These are phyloP conservation scores for Zoysia japonica DNA, from an alignment of 176 grass and related monocot genomes.

Conservation along the genomic window DNA sequence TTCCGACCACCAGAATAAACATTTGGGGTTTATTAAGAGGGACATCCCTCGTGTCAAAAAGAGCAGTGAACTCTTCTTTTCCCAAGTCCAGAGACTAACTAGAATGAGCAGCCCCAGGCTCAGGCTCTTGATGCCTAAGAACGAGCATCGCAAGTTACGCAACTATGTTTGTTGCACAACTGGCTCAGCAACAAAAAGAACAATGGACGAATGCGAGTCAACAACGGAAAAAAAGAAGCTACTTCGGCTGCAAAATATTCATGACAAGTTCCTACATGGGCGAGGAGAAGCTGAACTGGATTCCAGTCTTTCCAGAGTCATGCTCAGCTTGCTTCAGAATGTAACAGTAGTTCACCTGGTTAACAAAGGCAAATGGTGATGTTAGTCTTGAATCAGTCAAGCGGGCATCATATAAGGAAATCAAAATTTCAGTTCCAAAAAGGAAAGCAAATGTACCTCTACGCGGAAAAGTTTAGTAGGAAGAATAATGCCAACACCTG, in stretches of 20 bases:
- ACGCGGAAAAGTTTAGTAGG: conserved; percentile 60
- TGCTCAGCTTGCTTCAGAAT: conserved; percentile 84
- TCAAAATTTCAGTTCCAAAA: too few relatives aligned
- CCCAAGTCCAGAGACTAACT: conserved; percentile 1
- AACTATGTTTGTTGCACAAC: not conserved
- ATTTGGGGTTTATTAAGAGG: not conserved
- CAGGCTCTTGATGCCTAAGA: conserved; percentile 22
- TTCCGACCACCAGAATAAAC: conserved; percentile 28
- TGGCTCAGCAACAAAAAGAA: conserved; percentile 7
- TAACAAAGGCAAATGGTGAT: not conserved
- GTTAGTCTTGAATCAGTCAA: not conserved
- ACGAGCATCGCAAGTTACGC: not conserved
- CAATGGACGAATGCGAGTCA: not conserved
- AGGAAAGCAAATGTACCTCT: conserved; percentile 50
- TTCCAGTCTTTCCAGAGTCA: conserved; percentile 76
- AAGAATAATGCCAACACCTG: conserved; percentile 67
- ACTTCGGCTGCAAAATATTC: conserved; percentile 1
- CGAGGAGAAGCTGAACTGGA: conserved; percentile 94
- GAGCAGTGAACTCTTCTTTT: not conserved
- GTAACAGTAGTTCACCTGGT: conserved; percentile 93
- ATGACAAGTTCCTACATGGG: conserved; percentile 49
- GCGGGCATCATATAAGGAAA: too few relatives aligned
- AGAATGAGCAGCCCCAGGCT: conserved; percentile 2
- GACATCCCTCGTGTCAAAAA: not conserved
- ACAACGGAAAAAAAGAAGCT: not conserved